Base-by-base conservation (phyloP, 441 rosid species). In the Daphne laureola region DNA sequence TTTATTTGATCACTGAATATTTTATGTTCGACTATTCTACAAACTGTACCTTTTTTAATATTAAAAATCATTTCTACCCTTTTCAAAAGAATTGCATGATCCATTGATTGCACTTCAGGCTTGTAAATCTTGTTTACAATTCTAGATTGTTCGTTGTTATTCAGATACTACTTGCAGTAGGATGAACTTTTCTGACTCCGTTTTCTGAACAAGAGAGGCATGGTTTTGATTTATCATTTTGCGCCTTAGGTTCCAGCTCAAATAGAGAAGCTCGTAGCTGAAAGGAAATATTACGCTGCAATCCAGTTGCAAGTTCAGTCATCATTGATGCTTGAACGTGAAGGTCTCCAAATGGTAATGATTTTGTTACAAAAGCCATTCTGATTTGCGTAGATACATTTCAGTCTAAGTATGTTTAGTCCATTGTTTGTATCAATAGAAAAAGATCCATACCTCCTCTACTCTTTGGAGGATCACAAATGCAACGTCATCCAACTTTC, bases 271-370 rank as follows among this genome's bases (percentile, higher is more conserved):
- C 86, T 94, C 57, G 77, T 92, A 64, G 76, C 83, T 54, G 96
- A 90, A 74, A 88, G 86, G 78, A 96, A 88, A 67, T 78, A 75
- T 71, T 94, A 94, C 53, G 99, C 98, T 53, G 96, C 99, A 43
- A 76, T 84, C 75, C 98, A 94, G 70, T 68, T 84, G 75, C 90
- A 77, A 65, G 82, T 75, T 67, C 98, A 86, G 51, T 94, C 96
- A 40, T 45, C 86, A 48, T 61, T 88, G 74, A 90, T 94, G 98
- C 98, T 94, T 59, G 98, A 94, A 76, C 82, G 98, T 57, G 98
- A 94, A 78, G 98, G 99, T 65, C 98, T 94, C 68, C 98, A 90
- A 74, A 78, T 80, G 73, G 99, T 94, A 81, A 58, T 76, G 54
- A 31, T 31, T 31, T 31, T 31, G 38, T 31, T 31, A 2, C 11